Base-by-base conservation (phyloP, 139 green algal genomes). In the Pseudopediastrum boryanum region DNA sequence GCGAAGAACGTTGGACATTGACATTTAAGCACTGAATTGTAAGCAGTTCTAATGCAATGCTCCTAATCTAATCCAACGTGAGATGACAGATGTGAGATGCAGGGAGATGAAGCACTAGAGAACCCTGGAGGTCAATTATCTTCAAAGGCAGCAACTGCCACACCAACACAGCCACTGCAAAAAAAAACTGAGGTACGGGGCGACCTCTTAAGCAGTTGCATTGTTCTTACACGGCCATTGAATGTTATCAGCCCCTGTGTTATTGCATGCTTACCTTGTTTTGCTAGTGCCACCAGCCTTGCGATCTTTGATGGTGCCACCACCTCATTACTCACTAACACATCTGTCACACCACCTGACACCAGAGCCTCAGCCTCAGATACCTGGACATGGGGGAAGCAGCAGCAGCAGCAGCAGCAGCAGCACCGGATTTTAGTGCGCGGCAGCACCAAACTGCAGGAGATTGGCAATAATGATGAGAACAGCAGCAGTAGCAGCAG, bases 261-360 rank as follows among this genome's bases (percentile, higher is more conserved):
- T 5, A 5, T 19, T 10, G 10, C 33, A 9, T 29, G 19, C 62
- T 10, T 16, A 85, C 79, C 84, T 63, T 74, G 52, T 23, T 61
- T 72, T 39, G 83, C 79, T 38, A 90, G 48, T 33, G 58, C 66
- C 31, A 61, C 75, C 54, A 90, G 71, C 16, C 85, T 62, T 8
- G 64, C 59, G 2, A 90, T 80, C 79, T 90, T 90, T 19, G 46
- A n/a, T 21, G 59, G 29, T 10, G 50, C 58, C 23, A 86, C 71
- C 29, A 90, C 79, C 58, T 90, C 79, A 48, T 90, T 90, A 38
- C 69, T 83, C 27, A 90, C 42, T 43, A 86, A 68, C 35, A 90
- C 27, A 50, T 90, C 85, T 1, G 4, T 31, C 9, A 90, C 38
- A 33, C 85, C 85, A 29, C 76, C 85, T 42, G 80, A 63, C 25